These are phyloP conservation scores for Penicillium cosmopolitanum DNA, from an alignment of 495 filamentous ascomycete genomes.

Conservation along the genomic window DNA sequence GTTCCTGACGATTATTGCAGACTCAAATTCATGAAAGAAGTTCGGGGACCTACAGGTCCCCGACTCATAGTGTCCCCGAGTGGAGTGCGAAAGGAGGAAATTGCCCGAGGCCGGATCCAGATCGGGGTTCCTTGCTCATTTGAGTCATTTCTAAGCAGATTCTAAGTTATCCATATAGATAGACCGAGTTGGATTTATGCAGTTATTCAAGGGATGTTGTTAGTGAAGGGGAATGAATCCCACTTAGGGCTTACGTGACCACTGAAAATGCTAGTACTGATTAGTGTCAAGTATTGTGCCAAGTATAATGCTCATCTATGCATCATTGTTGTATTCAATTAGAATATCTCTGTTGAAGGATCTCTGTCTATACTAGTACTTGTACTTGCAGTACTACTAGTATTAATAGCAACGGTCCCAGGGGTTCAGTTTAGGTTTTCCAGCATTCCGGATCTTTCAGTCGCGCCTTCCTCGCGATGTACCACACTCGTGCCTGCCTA, in stretches of 20 bases:
- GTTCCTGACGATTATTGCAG: too few species aligned
- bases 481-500: not conserved
- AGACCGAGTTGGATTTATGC: too few species aligned
- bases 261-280: not conserved
- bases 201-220: not conserved
- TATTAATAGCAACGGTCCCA: too few species aligned
- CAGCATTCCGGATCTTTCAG: not conserved
- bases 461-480: not conserved
- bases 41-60: not conserved
- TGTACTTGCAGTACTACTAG: not conserved
- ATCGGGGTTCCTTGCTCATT: not conserved
- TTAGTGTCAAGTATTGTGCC: not conserved
- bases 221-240: not conserved
- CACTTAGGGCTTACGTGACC: not conserved
- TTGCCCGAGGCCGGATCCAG: not conserved
- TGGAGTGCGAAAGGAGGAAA: slow-evolving; percentile 1
- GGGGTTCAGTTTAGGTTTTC: not conserved
- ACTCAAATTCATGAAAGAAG: not conserved
- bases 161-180: too few species aligned
- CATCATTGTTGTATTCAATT: not conserved
- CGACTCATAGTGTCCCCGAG: not conserved
- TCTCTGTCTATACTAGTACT: not conserved
- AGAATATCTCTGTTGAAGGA: not conserved
- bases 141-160: too few species aligned
- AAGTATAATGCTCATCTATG: not conserved